A percentile compares a stretch with the other conserved stretches of the same genome.
Conservation (phyloP, 179 eudicot genomes). For the Corrigiola litoralis region DNA sequence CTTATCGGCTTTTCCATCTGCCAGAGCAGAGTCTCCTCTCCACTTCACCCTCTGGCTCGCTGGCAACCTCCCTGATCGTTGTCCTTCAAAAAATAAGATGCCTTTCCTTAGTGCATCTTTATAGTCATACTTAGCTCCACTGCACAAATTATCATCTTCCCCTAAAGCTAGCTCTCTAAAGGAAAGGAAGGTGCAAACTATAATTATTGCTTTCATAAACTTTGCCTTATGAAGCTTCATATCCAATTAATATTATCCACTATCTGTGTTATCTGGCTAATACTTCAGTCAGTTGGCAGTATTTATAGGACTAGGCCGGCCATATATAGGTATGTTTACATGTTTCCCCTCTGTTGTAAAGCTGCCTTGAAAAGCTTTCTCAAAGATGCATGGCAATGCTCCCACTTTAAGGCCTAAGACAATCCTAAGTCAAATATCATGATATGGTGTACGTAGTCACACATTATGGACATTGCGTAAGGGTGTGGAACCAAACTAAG, state of each 20-base stretch:
- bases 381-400: constrained; percentile 1
- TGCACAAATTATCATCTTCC: background rate
- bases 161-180: constrained; percentile 3
- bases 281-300: too few relatives aligned
- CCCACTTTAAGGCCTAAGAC: background rate
- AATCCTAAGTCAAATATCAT: background rate
- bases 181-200: background rate
- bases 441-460: constrained; percentile 12
- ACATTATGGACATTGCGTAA: constrained; percentile 21
- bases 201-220: background rate
- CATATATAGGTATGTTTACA: too few relatives aligned
- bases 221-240: constrained; percentile 4
- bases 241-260: too few relatives aligned
- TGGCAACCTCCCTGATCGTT: constrained; percentile 78
- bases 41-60: constrained; percentile 54
- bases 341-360: constrained; percentile 1
- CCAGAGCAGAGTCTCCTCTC: constrained; percentile 83
- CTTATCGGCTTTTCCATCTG: constrained; percentile 51
- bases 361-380: constrained; percentile 2
- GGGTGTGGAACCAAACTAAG: constrained; percentile 4
- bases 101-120: constrained; percentile 56
- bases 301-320: constrained; percentile 7
- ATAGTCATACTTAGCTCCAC: constrained; percentile 35
- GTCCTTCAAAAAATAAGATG: constrained; percentile 87
- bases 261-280: too few relatives aligned